Base-by-base conservation (phyloP, 1,284 basidiomycete genomes). In the Cryptococcus sp. region DNA sequence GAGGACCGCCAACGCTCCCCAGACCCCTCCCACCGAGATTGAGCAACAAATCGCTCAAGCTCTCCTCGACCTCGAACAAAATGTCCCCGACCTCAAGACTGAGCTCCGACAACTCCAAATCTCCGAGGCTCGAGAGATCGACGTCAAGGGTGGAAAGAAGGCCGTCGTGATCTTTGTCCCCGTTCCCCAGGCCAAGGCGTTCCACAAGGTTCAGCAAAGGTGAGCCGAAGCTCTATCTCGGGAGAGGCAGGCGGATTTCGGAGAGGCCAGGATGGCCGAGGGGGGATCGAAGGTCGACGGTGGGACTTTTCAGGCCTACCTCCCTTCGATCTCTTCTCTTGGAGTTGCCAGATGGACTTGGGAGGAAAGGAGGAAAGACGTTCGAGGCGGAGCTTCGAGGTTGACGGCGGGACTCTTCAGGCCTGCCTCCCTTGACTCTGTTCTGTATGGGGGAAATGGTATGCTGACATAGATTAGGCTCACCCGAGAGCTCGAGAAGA, bases 401-500 rank as follows among this genome's bases (percentile, higher is more conserved):
- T 72, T 56, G 68, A 69, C 67, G 70, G 70, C 63, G 70, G 68
- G 58, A 59, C 63, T 72, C 58, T 72, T 72, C 47, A 72, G 63
- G 68, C 56, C 66, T 64, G 63, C 70, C 68, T 71, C 70, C 70
- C 68, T 57, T 45, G 54, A 44, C 50, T 42, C 18, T 19, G 34
- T 7, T 18, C 34, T 9, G 9, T 16, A 18, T 36, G 34, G 9
- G 7, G 34, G 34, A 36, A 14, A 10, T 18, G 10, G 9, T 19
- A 39, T 37, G 23, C 19, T 22, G 38, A 31, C 28, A 14, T 31
- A 7, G 7, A 19, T n/a, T 72, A 97, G 93, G 75, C 85, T 98
- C 72, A 97, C 92, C 62, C 86, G 93, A 56, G 94, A 99, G 76
- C 84, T 99, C 71, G 95, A 98, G 84, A 99, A 99, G 84, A 98